Evolutionary conservation across 768 basidiomycete species (phyloP), one percentile per base, ranked within the genome.

Genomic region (Leccinellum albellum): DNA sequence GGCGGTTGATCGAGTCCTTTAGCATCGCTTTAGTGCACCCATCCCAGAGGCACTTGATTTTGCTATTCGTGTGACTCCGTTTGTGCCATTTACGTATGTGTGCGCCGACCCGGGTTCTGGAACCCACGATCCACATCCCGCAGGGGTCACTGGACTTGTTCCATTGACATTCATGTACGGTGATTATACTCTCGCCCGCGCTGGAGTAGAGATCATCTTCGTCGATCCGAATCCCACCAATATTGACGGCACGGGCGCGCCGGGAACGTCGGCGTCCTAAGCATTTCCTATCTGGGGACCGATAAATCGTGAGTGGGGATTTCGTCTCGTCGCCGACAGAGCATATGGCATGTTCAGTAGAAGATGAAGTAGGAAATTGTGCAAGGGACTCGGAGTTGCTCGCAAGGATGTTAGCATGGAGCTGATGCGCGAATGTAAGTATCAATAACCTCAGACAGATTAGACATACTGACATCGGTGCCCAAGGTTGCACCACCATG

Each of bases 21-120:
- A 20, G 14, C 58, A 59, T 53, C 42, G 14, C 6, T 21, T 32
- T 57, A 3, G 10, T 32, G 6, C 56, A 53, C 10, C 56, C 51
- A 1, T 49, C 21, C 58, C 54, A 56, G 6, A 46, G 31, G 26
- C 53, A 58, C 3, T 6, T 32, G 2, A 13, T 9, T 14, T 9
- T 28, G 14, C 29, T 13, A 10, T 10, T 33, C 17, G 40, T 20
- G 2, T 40, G 35, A 17, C 10, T 7, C 13, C 32, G 15, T 4
- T 21, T 32, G 15, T 59, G 58, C 58, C 54, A 56, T 26, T 56
- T 51, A 21, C 45, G 54, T 4, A 52, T 31, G 29, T 56, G 54
- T 13, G 26, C 15, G 5, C 35, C 46, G 21, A 59, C 15, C 5
- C 17, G n/a, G 50, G 14, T 3, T 24, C 24, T 51, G 24, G 50